Evolutionary conservation across 805 yeast species (phyloP).

Genomic region (Wickerhamiella vanderwaltii): DNA sequence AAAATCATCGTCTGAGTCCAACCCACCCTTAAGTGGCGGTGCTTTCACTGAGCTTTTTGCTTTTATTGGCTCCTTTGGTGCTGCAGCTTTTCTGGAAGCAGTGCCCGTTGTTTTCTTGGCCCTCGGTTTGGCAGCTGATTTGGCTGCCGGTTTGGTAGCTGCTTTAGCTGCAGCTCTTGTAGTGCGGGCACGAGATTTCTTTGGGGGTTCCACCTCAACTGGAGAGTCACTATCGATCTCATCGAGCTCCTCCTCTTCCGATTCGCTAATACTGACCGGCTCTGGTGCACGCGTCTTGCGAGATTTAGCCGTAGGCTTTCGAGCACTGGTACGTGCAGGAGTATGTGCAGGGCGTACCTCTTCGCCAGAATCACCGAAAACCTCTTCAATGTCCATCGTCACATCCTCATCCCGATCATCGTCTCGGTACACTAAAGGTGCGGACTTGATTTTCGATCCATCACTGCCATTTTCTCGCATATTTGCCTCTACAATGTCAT

Average conservation of each 20-base stretch:
- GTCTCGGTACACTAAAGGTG: slow-evolving; percentile 18
- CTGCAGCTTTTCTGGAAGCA: slow-evolving; percentile 1
- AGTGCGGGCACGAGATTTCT: neutral
- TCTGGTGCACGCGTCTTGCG: too few relatives aligned
- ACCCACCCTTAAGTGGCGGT: neutral
- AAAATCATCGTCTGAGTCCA: slow-evolving; percentile 12
- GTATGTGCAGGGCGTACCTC: too few relatives aligned
- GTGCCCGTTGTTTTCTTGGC: neutral
- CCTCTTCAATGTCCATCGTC: too few relatives aligned
- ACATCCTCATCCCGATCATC: slow-evolving; percentile 11
- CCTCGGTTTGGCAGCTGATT: too few relatives aligned
- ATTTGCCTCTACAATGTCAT: neutral
- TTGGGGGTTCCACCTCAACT: neutral
- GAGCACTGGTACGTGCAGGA: too few relatives aligned
- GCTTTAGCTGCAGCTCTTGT: neutral
- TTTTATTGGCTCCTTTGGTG: neutral
- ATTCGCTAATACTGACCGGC: too few relatives aligned
- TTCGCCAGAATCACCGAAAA: too few relatives aligned
- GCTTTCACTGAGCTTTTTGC: too few relatives aligned
- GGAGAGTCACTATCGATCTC: slow-evolving; percentile 3
- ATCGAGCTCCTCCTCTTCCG: too few relatives aligned
- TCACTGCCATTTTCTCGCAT: neutral
- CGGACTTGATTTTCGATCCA: slow-evolving; percentile 12
- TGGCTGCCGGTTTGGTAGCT: neutral
- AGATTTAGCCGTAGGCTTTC: too few relatives aligned